phyloP scores from a whole-genome alignment of 2,329 filamentous ascomycete species.

The Colletotrichum sp. region DNA sequence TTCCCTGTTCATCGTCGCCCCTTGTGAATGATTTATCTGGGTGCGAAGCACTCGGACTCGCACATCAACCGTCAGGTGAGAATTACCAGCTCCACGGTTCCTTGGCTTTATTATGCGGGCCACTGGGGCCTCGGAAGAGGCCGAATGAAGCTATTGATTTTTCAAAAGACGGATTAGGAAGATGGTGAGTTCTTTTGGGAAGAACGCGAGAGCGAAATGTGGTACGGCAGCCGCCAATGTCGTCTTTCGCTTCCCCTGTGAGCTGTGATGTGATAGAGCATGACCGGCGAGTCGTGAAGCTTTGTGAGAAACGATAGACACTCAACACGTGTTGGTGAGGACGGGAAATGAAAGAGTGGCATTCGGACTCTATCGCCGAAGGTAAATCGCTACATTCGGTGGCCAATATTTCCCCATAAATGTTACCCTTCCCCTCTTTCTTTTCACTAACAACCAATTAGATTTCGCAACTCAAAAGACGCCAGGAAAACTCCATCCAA shows the following conservation, averaged over 20 bases:
- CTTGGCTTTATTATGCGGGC: constrained; percentile 12
- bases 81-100: not conserved
- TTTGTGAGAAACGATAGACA: not conserved
- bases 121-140: not conserved
- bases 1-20: not conserved
- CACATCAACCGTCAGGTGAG: not conserved
- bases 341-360: not conserved
- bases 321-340: not conserved
- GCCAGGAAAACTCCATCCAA: not conserved
- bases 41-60: not conserved
- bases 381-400: not conserved
- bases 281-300: not conserved
- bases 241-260: not conserved
- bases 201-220: not conserved
- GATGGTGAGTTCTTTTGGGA: not conserved
- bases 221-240: not conserved
- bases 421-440: not conserved
- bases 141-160: not conserved
- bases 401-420: not conserved
- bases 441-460: not conserved
- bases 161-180: not conserved
- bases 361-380: not conserved
- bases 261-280: not conserved
- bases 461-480: not conserved
- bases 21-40: not conserved